Base-by-base conservation (phyloP, 1,284 basidiomycete genomes). In the Moesziomyces antarcticus region DNA sequence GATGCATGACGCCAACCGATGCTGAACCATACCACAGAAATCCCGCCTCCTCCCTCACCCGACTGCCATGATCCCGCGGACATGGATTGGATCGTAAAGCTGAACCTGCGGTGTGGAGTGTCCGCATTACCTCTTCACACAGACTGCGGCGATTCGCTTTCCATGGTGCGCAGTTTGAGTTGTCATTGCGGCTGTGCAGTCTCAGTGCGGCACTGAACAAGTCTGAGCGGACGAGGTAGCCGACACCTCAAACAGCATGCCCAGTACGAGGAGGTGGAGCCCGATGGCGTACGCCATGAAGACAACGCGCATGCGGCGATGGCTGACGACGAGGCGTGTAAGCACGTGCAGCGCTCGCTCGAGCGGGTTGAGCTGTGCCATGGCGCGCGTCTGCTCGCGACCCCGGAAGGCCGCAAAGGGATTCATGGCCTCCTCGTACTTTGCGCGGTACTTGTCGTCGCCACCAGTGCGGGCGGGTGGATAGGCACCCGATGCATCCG, bases 381-480 rank as follows among this genome's bases (percentile, higher is more conserved):
- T 92, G 1, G 93, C 95, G 46, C 94, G 88, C 35, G 92, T 91
- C 42, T 94, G 94, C 87, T 99, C 96, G 82, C 93, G 87, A 5
- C 95, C 94, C 65, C 94, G 90, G 88, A 99, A 98, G 5, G 92
- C 93, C 84, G 97, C 94, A 84, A 98, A 99, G 0, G 96, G 96
- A 81, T 99, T 97, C 89, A 98, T 93, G 49, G 91, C 89, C 84
- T 97, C 93, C 83, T 99, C 95, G 82, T 98, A 98, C 82, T 93
- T 89, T 67, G 91, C 89, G 56, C 91, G 90, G 85, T 98, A 99
- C 60, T 74, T 66, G 82, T 91, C 92, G 76, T 91, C 91, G 91
- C 91, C 46, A 6, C 22, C 27, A 3, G 5, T 21, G 35, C 41
- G 22, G 6, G 59, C 52, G 11, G 59, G 69, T 11, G 59, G 63